Base-by-base conservation (phyloP, 306 rosid genomes). In the Dryas alaskensis region DNA sequence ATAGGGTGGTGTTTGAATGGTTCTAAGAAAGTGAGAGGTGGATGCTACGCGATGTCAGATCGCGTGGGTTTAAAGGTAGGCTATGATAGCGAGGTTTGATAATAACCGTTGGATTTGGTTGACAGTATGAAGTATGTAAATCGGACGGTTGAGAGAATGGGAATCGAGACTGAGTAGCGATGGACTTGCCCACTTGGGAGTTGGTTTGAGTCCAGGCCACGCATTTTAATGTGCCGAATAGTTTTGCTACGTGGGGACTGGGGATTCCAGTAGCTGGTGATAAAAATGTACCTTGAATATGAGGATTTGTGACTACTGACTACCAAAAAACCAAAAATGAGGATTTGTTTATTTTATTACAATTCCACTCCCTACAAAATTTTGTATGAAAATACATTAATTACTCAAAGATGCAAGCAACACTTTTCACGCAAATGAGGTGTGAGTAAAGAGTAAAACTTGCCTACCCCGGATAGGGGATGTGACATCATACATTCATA, bases 1-100 rank as follows among this genome's bases (percentile, higher is more conserved):
- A 80, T 55, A 81, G 64, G 44, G 43, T 0, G 60, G 53, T 44
- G 74, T 64, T 76, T 50, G 25, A 58, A 79, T 51, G 78, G 83
- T 73, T 68, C 76, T 51, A 10, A 46, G 17, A 16, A 8, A 40
- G 46, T n/a, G 39, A 27, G 25, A 4, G 62, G 5, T 10, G 25
- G 63, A 14, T 62, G n/a, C 42, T 42, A 50, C 25, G 51, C 46
- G 45, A 39, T 40, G 55, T 75, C 49, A 54, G 22, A 67, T 25
- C 14, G 57, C 68, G 73, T 72, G 31, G 53, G 16, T 0, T 40
- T 3, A 44, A 60, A 5, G 43, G 47, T 67, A 40, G 12, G 43
- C 9, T 42, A 58, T 11, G 0, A 12, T 10, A 10, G 63, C 7
- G 64, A 11, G 63, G 3, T 9, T 17, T 40, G 10, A 19, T 40